These are phyloP conservation scores for Globisporangium middletonii DNA, from an alignment of 352 stramenopile species.

Conservation along the genomic window DNA sequence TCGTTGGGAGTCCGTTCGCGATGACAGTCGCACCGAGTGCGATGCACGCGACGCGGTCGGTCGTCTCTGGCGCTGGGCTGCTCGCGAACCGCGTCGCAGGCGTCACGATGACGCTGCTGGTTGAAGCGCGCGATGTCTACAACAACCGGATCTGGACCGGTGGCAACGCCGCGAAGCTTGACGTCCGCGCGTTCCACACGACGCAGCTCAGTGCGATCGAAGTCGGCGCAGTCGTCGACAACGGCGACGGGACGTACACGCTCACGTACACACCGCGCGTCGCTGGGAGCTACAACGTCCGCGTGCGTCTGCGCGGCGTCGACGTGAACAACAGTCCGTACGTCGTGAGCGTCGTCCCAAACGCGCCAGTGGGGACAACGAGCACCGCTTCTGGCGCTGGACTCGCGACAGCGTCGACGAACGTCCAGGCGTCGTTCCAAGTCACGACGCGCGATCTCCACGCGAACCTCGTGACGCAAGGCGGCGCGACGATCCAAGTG, in stretches of 20 bases:
- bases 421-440: slow-evolving; percentile 52
- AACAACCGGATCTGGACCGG: slow-evolving; percentile 51
- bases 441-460: slow-evolving; percentile 52
- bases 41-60: slow-evolving; percentile 31
- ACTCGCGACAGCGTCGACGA: slow-evolving; percentile 33
- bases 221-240: slow-evolving; percentile 28
- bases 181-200: slow-evolving; percentile 35
- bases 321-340: slow-evolving; percentile 66
- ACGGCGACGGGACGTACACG: slow-evolving; percentile 42
- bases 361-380: slow-evolving; percentile 29
- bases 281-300: slow-evolving; percentile 37
- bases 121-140: slow-evolving; percentile 49
- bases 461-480: slow-evolving; percentile 37
- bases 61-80: slow-evolving; percentile 45
- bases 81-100: slow-evolving; percentile 38
- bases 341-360: slow-evolving; percentile 38
- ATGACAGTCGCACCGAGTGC: slow-evolving; percentile 33
- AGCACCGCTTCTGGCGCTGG: slow-evolving; percentile 36
- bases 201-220: slow-evolving; percentile 19
- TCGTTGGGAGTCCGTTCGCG: slow-evolving; percentile 36
- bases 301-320: slow-evolving; percentile 28
- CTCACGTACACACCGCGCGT: slow-evolving; percentile 42
- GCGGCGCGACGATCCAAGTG: slow-evolving; percentile 34
- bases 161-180: slow-evolving; percentile 13
- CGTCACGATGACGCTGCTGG: slow-evolving; percentile 23